Base-by-base conservation (phyloP, 2,329 filamentous ascomycete species). In the Microsporum ferrugineum region DNA sequence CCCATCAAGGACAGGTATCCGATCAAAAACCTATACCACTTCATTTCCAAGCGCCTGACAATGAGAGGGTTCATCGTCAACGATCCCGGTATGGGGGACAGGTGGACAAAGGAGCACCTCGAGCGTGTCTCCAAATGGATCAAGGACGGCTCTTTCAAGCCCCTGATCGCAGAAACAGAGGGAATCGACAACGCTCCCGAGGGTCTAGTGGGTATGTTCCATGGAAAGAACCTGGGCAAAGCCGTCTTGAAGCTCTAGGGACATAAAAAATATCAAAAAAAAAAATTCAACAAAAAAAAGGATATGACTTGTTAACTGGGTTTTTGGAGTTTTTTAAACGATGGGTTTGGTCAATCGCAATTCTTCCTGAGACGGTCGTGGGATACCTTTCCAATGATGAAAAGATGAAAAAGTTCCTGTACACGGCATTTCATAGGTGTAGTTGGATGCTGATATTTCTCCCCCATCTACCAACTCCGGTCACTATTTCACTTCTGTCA, bases 151-250 rank as follows among this genome's bases (percentile, higher is more conserved):
- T 84, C 80, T 3, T 82, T 95, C 78, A 88, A 88, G 78, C 81
- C 84, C 57, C 84, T 86, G 75, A 78, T 87, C 63, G 77, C 81
- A 67, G 77, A 88, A 62, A 90, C 86, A 0, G 79, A 86, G 60
- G 89, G 89, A 23, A 91, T 95, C 63, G 90, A 95, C 63, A 85
- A 88, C 63, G 86, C 86, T 0, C 77, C 84, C 4, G 82, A 91
- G 61, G 90, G 87, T 0, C 79, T 95, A 63, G 74, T 92, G 10
- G 88, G 84, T 10, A 85, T 95, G 78, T 79, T 94, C 60, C 72
- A 82, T 69, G 90, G 90, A 56, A 82, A 88, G 74, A 95, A 95
- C 78, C 88, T 91, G 75, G 90, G 90, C 67, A 95, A 95, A 82
- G 88, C 89, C 14, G 82, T 94, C 27, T 69, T 94, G 68, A 88